Conservation (phyloP, 805 yeast species). For the Ogataea angusta region DNA sequence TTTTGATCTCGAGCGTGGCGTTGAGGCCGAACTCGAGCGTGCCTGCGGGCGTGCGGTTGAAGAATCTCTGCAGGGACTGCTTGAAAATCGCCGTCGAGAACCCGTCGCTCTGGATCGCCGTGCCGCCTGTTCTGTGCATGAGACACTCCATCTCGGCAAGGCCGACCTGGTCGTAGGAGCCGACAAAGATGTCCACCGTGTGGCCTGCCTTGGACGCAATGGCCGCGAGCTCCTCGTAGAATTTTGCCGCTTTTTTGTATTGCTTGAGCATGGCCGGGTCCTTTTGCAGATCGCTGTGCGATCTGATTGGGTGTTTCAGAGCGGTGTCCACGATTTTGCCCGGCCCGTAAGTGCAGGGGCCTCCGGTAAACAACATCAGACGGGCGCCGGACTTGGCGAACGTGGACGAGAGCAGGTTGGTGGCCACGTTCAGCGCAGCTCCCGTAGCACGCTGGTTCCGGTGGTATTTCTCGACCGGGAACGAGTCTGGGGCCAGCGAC, state of each 20-base stretch:
- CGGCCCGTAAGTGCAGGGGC: slow-evolving; percentile 65
- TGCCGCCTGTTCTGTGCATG: slow-evolving; percentile 59
- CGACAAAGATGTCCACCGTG: slow-evolving; percentile 55
- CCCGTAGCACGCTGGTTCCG: slow-evolving; percentile 59
- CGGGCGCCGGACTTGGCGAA: slow-evolving; percentile 52
- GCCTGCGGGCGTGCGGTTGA: slow-evolving; percentile 37
- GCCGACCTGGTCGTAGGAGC: slow-evolving; percentile 69
- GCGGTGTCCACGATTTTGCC: slow-evolving; percentile 56
- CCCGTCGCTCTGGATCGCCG: slow-evolving; percentile 59
- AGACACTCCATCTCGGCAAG: slow-evolving; percentile 62
- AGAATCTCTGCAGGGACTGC: slow-evolving; percentile 57
- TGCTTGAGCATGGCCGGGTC: slow-evolving; percentile 38
- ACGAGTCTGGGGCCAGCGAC: slow-evolving; percentile 44
- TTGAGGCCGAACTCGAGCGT: slow-evolving; percentile 52
- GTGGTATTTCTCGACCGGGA: slow-evolving; percentile 42
- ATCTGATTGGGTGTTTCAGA: slow-evolving; percentile 61
- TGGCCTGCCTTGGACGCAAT: slow-evolving; percentile 48
- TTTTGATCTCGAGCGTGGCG: slow-evolving; percentile 56
- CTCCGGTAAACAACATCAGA: slow-evolving; percentile 53
- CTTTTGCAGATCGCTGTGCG: slow-evolving; percentile 58
- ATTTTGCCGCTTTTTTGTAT: slow-evolving; percentile 43
- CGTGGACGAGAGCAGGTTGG: slow-evolving; percentile 35
- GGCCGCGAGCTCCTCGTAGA: slow-evolving; percentile 48
- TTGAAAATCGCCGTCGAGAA: slow-evolving; percentile 66
- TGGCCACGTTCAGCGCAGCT: slow-evolving; percentile 50